Percentiles rank a stretch among this genome's conserved stretches.
Evolutionary conservation across 2,329 filamentous ascomycete species (phyloP).

Genomic region (Aureobasidium namibiae): DNA sequence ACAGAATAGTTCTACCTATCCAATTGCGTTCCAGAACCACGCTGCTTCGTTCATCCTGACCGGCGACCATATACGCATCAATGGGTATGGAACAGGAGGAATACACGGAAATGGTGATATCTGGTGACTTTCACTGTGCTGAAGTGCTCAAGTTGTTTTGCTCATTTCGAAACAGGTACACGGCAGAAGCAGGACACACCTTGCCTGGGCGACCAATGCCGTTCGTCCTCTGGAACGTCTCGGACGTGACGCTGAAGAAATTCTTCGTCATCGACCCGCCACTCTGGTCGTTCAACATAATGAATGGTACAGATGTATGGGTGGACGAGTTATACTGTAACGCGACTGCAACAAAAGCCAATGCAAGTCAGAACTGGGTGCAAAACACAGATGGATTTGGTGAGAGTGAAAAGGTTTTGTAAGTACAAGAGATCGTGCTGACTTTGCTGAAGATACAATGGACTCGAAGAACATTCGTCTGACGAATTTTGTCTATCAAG

Average conservation of each 20-base stretch:
- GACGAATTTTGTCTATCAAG: slow-evolving; percentile 46
- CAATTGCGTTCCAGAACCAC: slow-evolving; percentile 48
- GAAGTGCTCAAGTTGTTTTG: neutral
- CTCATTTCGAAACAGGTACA: slow-evolving; percentile 28
- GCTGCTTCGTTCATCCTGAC: slow-evolving; percentile 45
- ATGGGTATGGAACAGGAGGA: slow-evolving; percentile 45
- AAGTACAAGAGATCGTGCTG: neutral
- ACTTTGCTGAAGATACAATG: slow-evolving; percentile 40
- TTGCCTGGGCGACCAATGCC: slow-evolving; percentile 48
- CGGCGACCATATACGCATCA: slow-evolving; percentile 42
- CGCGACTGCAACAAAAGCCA: slow-evolving; percentile 42
- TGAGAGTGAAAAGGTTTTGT: slow-evolving; percentile 17
- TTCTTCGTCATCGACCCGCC: slow-evolving; percentile 45
- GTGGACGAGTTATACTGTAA: slow-evolving; percentile 46
- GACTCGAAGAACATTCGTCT: slow-evolving; percentile 43
- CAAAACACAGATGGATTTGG: slow-evolving; percentile 49
- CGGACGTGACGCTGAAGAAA: slow-evolving; percentile 45
- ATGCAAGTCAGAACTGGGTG: slow-evolving; percentile 40
- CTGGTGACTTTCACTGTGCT: slow-evolving; percentile 27
- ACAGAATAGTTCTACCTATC: slow-evolving; percentile 37
- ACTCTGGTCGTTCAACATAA: slow-evolving; percentile 49
- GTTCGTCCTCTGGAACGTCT: slow-evolving; percentile 51
- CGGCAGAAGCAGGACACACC: slow-evolving; percentile 38
- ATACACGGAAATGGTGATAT: slow-evolving; percentile 47
- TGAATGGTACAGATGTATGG: slow-evolving; percentile 47